phyloP scores from a whole-genome alignment of 495 filamentous ascomycete genomes.

The Trichocladium antarcticum region DNA sequence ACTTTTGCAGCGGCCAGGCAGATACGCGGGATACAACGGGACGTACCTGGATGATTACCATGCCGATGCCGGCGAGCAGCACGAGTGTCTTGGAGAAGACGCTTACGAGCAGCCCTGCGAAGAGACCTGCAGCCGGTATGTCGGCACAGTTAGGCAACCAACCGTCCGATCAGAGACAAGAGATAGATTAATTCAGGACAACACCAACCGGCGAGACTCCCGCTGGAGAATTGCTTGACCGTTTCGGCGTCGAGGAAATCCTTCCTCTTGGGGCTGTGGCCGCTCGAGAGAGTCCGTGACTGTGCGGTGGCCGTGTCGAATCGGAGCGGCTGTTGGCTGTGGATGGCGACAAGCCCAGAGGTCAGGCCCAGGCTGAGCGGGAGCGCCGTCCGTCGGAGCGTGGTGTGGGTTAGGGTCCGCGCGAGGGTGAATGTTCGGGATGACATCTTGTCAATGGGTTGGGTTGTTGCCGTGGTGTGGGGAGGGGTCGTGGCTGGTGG shows the following conservation, averaged over 20 bases:
- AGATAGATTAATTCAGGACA: not conserved
- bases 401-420: constrained; percentile 3
- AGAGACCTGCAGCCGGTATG: constrained; percentile 52
- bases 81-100: constrained; percentile 68
- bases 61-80: constrained; percentile 56
- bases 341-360: constrained; percentile 12
- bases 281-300: not conserved
- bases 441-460: constrained; percentile 7
- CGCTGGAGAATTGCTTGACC: constrained; percentile 57
- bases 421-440: not conserved
- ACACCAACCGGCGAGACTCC: constrained; percentile 49
- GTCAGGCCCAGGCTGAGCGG: constrained; percentile 21
- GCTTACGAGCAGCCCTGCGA: constrained; percentile 57
- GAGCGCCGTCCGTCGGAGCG: constrained; percentile 8
- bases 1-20: not conserved
- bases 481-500: not conserved
- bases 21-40: not conserved
- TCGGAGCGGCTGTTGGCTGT: constrained; percentile 21
- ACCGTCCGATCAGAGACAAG: not conserved
- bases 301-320: constrained; percentile 17
- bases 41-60: constrained; percentile 61
- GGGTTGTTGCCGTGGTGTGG: not conserved
- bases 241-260: constrained; percentile 38
- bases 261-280: constrained; percentile 10
- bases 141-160: not conserved